phyloP scores from a whole-genome alignment of 139 green algal species.

The Edaphochlamys debaryana region DNA sequence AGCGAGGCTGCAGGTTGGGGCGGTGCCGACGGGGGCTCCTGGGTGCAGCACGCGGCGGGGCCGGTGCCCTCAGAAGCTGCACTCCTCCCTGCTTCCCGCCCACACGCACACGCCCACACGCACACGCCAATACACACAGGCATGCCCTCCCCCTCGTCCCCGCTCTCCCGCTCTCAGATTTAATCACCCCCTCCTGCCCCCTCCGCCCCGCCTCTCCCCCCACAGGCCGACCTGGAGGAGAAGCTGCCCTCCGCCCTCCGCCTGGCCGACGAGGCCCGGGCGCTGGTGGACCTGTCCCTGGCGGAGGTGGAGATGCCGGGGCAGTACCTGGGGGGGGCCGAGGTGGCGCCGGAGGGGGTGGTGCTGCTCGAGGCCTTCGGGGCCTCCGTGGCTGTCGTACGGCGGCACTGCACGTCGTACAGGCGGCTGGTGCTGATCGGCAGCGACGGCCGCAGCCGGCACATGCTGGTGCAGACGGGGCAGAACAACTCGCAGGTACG shows the following conservation, averaged over 20 bases:
- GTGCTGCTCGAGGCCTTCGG: conserved; percentile 89
- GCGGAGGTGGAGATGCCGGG: conserved; percentile 94
- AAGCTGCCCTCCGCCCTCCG: conserved; percentile 73
- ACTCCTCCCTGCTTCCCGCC: too few species aligned
- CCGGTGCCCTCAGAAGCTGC: too few species aligned
- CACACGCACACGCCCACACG: too few species aligned
- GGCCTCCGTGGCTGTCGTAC: conserved; percentile 83
- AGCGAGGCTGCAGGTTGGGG: conserved; percentile 68
- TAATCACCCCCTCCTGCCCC: too few species aligned
- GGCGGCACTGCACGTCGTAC: conserved; percentile 82
- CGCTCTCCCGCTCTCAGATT: too few species aligned
- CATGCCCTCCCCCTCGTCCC: too few species aligned
- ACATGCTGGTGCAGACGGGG: conserved; percentile 87
- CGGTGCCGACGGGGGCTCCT: background rate
- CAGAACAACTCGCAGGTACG: conserved; percentile 67
- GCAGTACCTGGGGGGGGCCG: conserved; percentile 65
- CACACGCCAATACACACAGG: too few species aligned
- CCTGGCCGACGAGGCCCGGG: conserved; percentile 82
- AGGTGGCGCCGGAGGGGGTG: conserved; percentile 64
- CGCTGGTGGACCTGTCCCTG: conserved; percentile 73
- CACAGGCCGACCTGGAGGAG: conserved; percentile 79
- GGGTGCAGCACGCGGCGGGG: too few species aligned
- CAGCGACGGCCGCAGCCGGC: conserved; percentile 79
- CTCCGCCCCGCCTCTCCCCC: too few species aligned
- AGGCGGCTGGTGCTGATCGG: conserved; percentile 84